A percentile compares a stretch with the other conserved stretches of the same genome.
These are phyloP conservation scores for Gamsiella multidivaricata DNA, from an alignment of 192 early-diverging fungal species.

Conservation along the genomic window DNA sequence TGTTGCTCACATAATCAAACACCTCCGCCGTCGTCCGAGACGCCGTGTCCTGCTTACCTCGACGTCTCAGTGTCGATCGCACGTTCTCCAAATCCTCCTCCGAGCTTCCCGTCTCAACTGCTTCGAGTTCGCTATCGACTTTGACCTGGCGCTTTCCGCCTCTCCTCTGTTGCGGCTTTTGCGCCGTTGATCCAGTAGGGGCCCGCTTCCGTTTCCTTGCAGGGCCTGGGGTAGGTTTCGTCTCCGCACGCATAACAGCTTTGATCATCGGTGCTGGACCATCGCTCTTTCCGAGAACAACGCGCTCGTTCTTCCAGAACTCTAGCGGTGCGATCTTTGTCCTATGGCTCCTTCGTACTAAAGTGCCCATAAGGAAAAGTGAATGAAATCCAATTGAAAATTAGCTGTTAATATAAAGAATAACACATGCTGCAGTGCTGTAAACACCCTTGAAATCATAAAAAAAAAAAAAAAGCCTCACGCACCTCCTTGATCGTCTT, in stretches of 20 bases:
- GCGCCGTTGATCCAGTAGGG: neutral
- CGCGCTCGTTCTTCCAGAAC: slow-evolving; percentile 45
- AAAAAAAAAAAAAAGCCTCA: neutral
- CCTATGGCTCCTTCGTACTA: slow-evolving; percentile 33
- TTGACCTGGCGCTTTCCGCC: too few relatives aligned
- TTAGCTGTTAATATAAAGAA: too few relatives aligned
- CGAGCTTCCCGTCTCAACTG: too few relatives aligned
- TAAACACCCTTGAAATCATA: neutral
- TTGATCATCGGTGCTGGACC: slow-evolving; percentile 19
- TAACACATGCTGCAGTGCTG: too few relatives aligned
- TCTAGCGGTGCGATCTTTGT: slow-evolving; percentile 31
- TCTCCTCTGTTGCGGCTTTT: neutral
- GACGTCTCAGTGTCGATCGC: too few relatives aligned
- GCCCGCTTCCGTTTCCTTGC: slow-evolving; percentile 10
- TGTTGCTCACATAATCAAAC: slow-evolving; percentile 5
- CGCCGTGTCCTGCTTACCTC: neutral
- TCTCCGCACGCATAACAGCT: slow-evolving; percentile 27
- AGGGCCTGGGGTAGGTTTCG: neutral
- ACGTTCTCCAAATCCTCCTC: neutral
- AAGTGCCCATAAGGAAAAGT: too few relatives aligned
- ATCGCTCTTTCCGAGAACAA: slow-evolving; percentile 2
- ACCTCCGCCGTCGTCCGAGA: slow-evolving; percentile 9
- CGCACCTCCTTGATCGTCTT: slow-evolving; percentile 1
- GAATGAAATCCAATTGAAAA: too few relatives aligned
- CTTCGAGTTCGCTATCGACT: neutral